Conservation (phyloP, 352 stramenopile species). For the Pythium dissimile region DNA sequence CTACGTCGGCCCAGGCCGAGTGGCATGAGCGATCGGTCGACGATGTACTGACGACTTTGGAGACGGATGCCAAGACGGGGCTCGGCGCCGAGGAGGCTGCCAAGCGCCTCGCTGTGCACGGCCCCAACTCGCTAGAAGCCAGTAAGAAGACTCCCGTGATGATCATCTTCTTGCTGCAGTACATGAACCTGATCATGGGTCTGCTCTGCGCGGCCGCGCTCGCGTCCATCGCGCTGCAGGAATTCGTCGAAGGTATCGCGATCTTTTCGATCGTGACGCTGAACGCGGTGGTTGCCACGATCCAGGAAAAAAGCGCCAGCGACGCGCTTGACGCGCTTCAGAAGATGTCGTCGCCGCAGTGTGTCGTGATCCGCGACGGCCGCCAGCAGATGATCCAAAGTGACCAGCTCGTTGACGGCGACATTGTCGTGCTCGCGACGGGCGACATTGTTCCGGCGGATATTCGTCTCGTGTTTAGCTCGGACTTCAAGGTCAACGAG, state of each 20-base stretch:
- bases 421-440: constrained; percentile 82
- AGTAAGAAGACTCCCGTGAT: constrained; percentile 51
- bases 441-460: constrained; percentile 94
- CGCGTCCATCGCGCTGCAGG: constrained; percentile 59
- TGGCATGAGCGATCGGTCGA: constrained; percentile 54
- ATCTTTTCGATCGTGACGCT: constrained; percentile 74
- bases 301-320: constrained; percentile 62
- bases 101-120: constrained; percentile 37
- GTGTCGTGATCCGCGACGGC: constrained; percentile 44
- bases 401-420: constrained; percentile 62
- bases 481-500: constrained; percentile 90
- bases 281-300: constrained; percentile 65
- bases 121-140: constrained; percentile 47
- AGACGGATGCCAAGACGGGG: constrained; percentile 36
- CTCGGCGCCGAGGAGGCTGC: constrained; percentile 30
- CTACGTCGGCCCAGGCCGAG: constrained; percentile 33
- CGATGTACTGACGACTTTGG: constrained; percentile 37
- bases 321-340: constrained; percentile 69
- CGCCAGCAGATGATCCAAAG: constrained; percentile 50
- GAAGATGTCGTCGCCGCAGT: constrained; percentile 72
- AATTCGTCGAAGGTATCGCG: constrained; percentile 65
- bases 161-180: constrained; percentile 72
- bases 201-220: constrained; percentile 56
- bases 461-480: constrained; percentile 84
- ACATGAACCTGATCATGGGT: constrained; percentile 75